These are phyloP conservation scores for Pleodorina starrii DNA, from an alignment of 139 green algal genomes.

Conservation along the genomic window DNA sequence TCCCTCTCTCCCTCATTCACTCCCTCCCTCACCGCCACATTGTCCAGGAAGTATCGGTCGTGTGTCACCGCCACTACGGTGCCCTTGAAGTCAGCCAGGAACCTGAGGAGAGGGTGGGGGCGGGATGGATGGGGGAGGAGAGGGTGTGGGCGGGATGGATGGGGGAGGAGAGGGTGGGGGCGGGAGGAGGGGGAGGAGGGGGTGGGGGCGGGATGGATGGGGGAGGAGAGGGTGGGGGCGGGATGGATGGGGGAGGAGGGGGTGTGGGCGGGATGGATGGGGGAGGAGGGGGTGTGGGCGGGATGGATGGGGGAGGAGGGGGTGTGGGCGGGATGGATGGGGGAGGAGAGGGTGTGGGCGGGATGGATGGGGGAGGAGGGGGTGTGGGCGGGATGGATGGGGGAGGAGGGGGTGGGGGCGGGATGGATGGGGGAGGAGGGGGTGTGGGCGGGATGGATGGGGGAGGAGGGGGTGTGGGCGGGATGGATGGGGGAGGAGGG, in stretches of 20 bases:
- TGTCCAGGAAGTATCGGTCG: constrained; percentile 84
- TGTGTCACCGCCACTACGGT: constrained; percentile 86
- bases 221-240: not conserved
- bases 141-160: not conserved
- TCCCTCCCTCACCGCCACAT: constrained; percentile 76
- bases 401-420: not conserved
- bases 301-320: not conserved
- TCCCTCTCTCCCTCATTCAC: no score
- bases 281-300: not conserved
- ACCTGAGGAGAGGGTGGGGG: constrained; percentile 30
- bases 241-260: not conserved
- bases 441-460: no score
- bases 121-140: not conserved
- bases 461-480: not conserved
- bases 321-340: not conserved
- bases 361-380: no score
- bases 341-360: no score
- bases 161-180: not conserved
- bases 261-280: no score
- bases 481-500: not conserved
- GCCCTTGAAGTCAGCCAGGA: constrained; percentile 76
- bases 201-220: not conserved
- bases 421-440: not conserved
- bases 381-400: no score
- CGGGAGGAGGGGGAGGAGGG: not conserved